Evolutionary conservation across 1,284 basidiomycete genomes (phyloP).

Genomic region (Sporisorium graminicola): DNA sequence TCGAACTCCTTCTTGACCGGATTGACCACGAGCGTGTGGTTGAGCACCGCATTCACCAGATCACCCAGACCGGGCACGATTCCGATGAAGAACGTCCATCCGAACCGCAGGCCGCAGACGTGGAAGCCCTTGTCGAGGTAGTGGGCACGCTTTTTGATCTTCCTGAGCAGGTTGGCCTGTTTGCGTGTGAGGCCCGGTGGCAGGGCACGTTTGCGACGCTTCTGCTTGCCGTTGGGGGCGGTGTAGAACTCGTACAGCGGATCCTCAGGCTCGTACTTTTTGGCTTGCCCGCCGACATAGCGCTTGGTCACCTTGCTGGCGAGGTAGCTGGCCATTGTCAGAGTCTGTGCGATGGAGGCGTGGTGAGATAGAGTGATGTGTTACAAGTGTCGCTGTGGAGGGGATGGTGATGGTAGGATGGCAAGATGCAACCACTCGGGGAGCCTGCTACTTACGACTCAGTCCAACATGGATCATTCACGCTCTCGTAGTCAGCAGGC

Average conservation of each 20-base stretch:
- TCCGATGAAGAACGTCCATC: slow-evolving; percentile 77
- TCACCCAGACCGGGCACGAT: slow-evolving; percentile 82
- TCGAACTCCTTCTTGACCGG: slow-evolving; percentile 80
- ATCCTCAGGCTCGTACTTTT: slow-evolving; percentile 72
- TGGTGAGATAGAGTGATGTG: too few relatives aligned
- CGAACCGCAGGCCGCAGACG: slow-evolving; percentile 85
- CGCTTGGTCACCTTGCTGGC: slow-evolving; percentile 55
- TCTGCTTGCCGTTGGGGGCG: slow-evolving; percentile 77
- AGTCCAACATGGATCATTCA: background rate
- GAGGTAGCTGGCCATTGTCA: slow-evolving; percentile 52
- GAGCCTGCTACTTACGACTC: background rate
- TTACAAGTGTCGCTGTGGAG: background rate
- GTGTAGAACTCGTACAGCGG: slow-evolving; percentile 83
- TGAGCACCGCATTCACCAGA: slow-evolving; percentile 76
- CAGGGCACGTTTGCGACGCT: slow-evolving; percentile 77
- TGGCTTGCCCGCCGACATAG: slow-evolving; percentile 50
- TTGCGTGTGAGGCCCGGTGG: slow-evolving; percentile 83
- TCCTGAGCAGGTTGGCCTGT: slow-evolving; percentile 77
- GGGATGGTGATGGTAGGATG: background rate
- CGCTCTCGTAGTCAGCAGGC: background rate
- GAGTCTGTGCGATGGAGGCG: background rate
- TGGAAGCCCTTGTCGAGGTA: slow-evolving; percentile 90
- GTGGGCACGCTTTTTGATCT: slow-evolving; percentile 78
- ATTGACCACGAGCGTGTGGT: slow-evolving; percentile 82
- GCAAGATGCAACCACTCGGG: background rate